A percentile compares a stretch with the other conserved stretches of the same genome.
These are phyloP conservation scores for Annona squamosa DNA, from an alignment of 164 flowering plant species.

Conservation along the genomic window DNA sequence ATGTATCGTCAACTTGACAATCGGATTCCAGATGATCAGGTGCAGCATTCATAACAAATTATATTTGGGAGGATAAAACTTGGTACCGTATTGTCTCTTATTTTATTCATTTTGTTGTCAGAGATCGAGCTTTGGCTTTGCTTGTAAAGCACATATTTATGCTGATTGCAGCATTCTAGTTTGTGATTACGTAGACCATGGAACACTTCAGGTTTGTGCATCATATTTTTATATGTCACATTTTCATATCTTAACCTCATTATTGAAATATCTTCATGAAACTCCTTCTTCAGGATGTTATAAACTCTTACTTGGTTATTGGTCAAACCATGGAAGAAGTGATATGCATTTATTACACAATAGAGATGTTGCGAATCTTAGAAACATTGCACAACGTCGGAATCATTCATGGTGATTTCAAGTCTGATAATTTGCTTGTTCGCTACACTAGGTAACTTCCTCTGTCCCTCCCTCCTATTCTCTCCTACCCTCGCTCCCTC, in stretches of 20 bases:
- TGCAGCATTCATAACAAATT: constrained; percentile 20
- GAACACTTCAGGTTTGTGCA: constrained; percentile 75
- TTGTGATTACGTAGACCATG: constrained; percentile 64
- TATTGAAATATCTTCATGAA: constrained; percentile 4
- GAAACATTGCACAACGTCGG: constrained; percentile 70
- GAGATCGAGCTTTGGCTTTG: constrained; percentile 81
- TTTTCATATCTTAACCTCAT: constrained; percentile 1
- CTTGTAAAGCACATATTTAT: constrained; percentile 69
- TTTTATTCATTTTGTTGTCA: constrained; percentile 23
- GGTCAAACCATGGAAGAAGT: constrained; percentile 84
- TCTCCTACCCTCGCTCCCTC: too few relatives aligned
- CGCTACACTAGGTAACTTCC: constrained; percentile 65
- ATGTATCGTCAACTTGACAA: constrained; percentile 87
- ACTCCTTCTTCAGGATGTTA: constrained; percentile 66
- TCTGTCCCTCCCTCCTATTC: not conserved
- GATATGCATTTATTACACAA: constrained; percentile 78
- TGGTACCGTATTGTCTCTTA: constrained; percentile 6
- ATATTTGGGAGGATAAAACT: not conserved
- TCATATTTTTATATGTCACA: not conserved
- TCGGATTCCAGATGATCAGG: constrained; percentile 54
- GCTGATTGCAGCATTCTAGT: constrained; percentile 82
- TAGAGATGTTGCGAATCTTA: constrained; percentile 85
- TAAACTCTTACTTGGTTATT: constrained; percentile 60
- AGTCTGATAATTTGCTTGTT: constrained; percentile 90
- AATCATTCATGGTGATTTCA: constrained; percentile 96